Evolutionary conservation across 768 basidiomycete species (phyloP).

Genomic region (Rhodotorula graminis): DNA sequence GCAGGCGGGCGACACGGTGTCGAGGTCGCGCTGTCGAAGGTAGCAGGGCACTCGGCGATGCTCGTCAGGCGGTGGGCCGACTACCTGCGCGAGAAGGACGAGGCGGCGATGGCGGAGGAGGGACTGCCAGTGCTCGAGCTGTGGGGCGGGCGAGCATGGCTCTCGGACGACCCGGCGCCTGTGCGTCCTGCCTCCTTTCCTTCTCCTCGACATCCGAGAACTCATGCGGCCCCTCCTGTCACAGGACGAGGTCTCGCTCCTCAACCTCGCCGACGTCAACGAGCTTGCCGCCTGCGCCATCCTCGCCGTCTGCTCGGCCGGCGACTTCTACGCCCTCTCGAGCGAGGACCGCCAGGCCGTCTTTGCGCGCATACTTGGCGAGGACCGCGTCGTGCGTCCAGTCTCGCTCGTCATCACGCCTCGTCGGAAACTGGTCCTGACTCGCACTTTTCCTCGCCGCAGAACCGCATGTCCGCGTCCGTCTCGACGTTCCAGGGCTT

Average conservation of each 20-base stretch:
- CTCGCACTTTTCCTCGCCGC: not conserved
- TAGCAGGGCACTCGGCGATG: not conserved
- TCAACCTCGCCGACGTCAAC: not conserved
- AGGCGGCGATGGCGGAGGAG: not conserved
- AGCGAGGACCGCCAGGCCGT: not conserved
- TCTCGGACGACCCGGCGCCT: not conserved
- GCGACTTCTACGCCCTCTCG: not conserved
- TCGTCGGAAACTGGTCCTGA: no score
- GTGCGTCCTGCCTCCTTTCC: not conserved
- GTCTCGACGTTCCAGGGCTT: not conserved
- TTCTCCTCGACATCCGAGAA: no score
- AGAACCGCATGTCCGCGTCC: not conserved
- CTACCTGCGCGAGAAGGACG: not conserved
- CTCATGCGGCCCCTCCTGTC: no score
- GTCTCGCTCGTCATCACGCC: not conserved
- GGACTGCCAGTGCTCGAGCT: not conserved
- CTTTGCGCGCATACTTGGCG: not conserved
- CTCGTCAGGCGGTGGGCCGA: not conserved
- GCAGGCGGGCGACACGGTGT: not conserved
- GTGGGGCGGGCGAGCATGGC: not conserved
- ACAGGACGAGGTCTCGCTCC: constrained; percentile 8
- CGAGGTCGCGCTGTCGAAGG: constrained; percentile 1
- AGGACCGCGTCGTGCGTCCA: not conserved
- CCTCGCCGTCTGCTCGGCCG: not conserved
- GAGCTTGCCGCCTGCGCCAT: constrained; percentile 2